Evolutionary conservation across 2,329 filamentous ascomycete species (phyloP).

Genomic region (Phyllosticta citrichinensis): DNA sequence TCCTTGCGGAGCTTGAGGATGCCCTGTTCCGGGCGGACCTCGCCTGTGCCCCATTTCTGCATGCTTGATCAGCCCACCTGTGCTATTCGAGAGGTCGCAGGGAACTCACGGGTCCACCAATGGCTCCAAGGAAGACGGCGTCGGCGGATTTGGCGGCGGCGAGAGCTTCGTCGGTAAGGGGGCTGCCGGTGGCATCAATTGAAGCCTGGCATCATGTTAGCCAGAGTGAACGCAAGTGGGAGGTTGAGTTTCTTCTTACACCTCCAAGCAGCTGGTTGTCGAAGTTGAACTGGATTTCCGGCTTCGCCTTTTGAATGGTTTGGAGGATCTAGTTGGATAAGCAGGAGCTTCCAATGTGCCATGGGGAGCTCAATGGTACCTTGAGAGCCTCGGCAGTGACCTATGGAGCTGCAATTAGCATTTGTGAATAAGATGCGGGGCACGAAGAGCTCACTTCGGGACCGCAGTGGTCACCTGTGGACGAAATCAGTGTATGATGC

Average conservation of each 20-base stretch:
- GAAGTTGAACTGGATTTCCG: conserved; percentile 74
- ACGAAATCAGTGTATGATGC: conserved; percentile 14
- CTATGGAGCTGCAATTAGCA: conserved; percentile 32
- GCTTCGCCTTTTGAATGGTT: conserved; percentile 61
- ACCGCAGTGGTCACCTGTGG: conserved; percentile 31
- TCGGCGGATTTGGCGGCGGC: conserved; percentile 73
- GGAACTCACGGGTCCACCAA: conserved; percentile 67
- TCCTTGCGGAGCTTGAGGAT: conserved; percentile 86
- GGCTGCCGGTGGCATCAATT: conserved; percentile 69
- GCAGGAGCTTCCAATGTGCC: neutral
- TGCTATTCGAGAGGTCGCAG: conserved; percentile 10
- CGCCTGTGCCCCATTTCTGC: conserved; percentile 80
- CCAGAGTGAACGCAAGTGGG: neutral
- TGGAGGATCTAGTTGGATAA: conserved; percentile 55
- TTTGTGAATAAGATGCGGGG: neutral
- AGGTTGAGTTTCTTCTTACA: conserved; percentile 46
- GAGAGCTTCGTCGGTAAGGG: conserved; percentile 76
- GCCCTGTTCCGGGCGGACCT: conserved; percentile 84
- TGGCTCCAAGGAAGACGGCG: conserved; percentile 84
- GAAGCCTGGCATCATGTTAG: conserved; percentile 53
- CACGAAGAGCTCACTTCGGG: conserved; percentile 26
- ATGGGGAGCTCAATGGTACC: conserved; percentile 38
- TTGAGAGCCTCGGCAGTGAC: conserved; percentile 79
- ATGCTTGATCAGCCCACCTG: neutral
- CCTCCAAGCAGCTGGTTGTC: conserved; percentile 85